A percentile compares a stretch with the other conserved stretches of the same genome.
Evolutionary conservation across 1,284 basidiomycete species (phyloP).

Genomic region (Pseudozyma hubeiensis): DNA sequence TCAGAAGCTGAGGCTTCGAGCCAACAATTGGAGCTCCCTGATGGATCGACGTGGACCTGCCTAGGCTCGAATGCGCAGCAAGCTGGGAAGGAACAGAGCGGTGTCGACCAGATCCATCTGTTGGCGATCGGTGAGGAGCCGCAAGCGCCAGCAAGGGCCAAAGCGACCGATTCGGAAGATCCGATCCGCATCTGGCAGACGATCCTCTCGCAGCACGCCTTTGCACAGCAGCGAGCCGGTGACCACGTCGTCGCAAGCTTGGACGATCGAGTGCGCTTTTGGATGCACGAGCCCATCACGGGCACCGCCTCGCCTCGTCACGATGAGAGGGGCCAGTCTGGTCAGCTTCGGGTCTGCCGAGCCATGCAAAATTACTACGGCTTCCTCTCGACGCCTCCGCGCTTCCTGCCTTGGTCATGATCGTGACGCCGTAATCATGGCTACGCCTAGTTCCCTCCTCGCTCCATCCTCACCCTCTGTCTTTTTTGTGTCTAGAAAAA

Average conservation of each 20-base stretch:
- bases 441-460: not conserved
- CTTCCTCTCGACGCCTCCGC: slow-evolving; percentile 17
- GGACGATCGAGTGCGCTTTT: slow-evolving; percentile 31
- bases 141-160: slow-evolving; percentile 11
- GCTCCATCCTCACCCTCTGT: not conserved
- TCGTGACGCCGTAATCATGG: not conserved
- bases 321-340: not conserved
- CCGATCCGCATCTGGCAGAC: slow-evolving; percentile 26
- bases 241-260: slow-evolving; percentile 5
- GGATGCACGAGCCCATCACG: slow-evolving; percentile 38
- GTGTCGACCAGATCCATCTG: slow-evolving; percentile 13
- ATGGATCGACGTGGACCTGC: slow-evolving; percentile 18
- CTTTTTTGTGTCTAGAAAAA: not conserved
- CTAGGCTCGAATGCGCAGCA: not conserved
- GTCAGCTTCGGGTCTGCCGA: slow-evolving; percentile 11
- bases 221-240: slow-evolving; percentile 10
- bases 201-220: slow-evolving; percentile 23
- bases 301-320: slow-evolving; percentile 12
- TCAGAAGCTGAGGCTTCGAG: not conserved
- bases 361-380: slow-evolving; percentile 43
- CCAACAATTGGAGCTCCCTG: slow-evolving; percentile 10
- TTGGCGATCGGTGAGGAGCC: slow-evolving; percentile 31
- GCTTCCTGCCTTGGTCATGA: slow-evolving; percentile 29
- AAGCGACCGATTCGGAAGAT: not conserved
- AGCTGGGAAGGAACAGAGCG: not conserved